Percentiles rank a stretch among this genome's conserved stretches.
Conservation (phyloP, 2,329 filamentous ascomycete genomes). For the Alternaria arborescens region DNA sequence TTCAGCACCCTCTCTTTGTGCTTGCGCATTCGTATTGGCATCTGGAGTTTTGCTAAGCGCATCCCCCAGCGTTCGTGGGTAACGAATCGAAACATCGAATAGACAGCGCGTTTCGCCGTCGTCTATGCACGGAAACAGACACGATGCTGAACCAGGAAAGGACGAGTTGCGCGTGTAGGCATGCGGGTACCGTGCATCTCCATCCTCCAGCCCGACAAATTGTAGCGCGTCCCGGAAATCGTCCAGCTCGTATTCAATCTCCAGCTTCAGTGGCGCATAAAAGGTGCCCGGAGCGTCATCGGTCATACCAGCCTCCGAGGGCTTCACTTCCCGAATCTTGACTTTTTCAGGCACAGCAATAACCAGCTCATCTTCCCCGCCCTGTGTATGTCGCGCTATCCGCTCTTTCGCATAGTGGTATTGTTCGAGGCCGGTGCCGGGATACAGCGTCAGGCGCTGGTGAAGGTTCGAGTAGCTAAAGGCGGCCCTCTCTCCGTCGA, state of each 20-base stretch:
- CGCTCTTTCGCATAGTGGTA: constrained; percentile 79
- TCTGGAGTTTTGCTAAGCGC: constrained; percentile 58
- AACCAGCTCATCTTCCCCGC: constrained; percentile 65
- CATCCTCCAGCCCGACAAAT: constrained; percentile 84
- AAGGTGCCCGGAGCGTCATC: constrained; percentile 38
- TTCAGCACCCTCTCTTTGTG: constrained; percentile 30
- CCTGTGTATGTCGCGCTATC: constrained; percentile 65
- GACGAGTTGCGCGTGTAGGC: constrained; percentile 86
- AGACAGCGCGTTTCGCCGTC: constrained; percentile 80
- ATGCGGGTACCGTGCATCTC: constrained; percentile 86
- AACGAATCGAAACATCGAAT: constrained; percentile 89
- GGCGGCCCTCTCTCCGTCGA: constrained; percentile 50
- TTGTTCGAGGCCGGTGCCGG: constrained; percentile 71
- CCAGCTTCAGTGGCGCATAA: constrained; percentile 69
- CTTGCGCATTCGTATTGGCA: constrained; percentile 19
- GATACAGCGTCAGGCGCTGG: constrained; percentile 68
- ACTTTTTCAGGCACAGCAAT: constrained; percentile 68
- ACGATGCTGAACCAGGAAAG: constrained; percentile 80
- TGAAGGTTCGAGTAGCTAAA: constrained; percentile 71
- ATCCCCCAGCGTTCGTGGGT: constrained; percentile 86
- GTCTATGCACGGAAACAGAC: constrained; percentile 93
- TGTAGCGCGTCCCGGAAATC: constrained; percentile 86
- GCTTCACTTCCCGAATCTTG: constrained; percentile 68
- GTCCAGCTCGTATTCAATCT: constrained; percentile 79
- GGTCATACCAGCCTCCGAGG: constrained; percentile 54